Conservation (phyloP, 345 rosid genomes). For the Schrenkiella parvula region DNA sequence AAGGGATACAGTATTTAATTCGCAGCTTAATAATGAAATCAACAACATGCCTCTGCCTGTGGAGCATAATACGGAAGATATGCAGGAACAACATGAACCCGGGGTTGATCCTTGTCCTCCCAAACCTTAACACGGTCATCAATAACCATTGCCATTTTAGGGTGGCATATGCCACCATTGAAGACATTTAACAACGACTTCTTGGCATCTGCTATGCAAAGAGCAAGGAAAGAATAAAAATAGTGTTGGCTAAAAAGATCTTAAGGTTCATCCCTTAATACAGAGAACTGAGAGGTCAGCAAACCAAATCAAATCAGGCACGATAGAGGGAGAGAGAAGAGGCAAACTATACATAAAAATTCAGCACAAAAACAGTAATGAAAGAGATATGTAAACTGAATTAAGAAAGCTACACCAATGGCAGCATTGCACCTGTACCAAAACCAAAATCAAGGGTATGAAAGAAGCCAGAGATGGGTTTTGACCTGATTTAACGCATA, state of each 20-base stretch:
- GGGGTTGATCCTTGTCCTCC: slow-evolving; percentile 98
- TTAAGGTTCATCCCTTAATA: background rate
- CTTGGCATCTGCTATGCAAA: slow-evolving; percentile 53
- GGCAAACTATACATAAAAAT: background rate
- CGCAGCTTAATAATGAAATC: slow-evolving; percentile 5
- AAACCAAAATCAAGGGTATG: background rate
- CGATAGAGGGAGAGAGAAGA: slow-evolving; percentile 7
- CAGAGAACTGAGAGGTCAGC: slow-evolving; percentile 6
- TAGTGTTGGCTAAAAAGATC: background rate
- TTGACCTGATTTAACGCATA: slow-evolving; percentile 93
- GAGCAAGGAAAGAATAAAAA: slow-evolving; percentile 15
- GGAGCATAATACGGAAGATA: slow-evolving; percentile 96
- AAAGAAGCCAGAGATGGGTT: slow-evolving; percentile 14
- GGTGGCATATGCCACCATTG: slow-evolving; percentile 85
- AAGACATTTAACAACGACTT: slow-evolving; percentile 87
- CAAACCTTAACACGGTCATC: slow-evolving; percentile 96
- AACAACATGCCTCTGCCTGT: slow-evolving; percentile 77
- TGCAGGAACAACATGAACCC: slow-evolving; percentile 94
- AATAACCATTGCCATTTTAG: slow-evolving; percentile 98
- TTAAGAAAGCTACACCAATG: slow-evolving; percentile 1
- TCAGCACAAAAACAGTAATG: background rate
- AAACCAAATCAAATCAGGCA: slow-evolving; percentile 5
- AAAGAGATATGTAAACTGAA: background rate
- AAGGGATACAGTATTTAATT: background rate
- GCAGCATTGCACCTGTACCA: background rate